These are phyloP conservation scores for Eucalyptus urophylla DNA, from an alignment of 345 rosid genomes.

Conservation along the genomic window DNA sequence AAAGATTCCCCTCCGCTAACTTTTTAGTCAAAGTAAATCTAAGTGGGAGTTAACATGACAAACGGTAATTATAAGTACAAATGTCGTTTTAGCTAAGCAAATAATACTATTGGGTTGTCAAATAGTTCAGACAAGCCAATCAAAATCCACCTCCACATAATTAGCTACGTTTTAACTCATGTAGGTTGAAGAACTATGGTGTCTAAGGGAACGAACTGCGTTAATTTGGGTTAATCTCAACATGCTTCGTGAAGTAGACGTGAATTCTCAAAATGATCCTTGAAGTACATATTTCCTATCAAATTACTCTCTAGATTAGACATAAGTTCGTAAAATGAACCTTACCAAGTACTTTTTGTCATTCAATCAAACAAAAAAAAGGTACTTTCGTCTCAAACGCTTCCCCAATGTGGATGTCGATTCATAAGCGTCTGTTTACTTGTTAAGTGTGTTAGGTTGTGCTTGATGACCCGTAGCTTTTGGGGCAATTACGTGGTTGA, in stretches of 20 bases:
- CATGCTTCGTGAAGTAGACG: background rate
- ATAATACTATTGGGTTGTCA: no score
- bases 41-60: background rate
- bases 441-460: background rate
- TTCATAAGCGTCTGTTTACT: background rate
- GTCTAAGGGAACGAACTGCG: background rate
- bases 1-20: background rate
- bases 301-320: background rate
- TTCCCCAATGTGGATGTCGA: background rate
- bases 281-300: background rate
- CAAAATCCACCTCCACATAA: background rate
- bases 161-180: background rate
- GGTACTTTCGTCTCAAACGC: background rate
- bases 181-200: background rate
- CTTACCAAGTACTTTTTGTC: background rate
- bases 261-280: background rate
- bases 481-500: background rate
- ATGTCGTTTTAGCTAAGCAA: background rate
- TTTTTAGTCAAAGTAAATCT: background rate
- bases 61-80: background rate
- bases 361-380: no score
- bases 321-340: rapidly evolving
- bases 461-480: background rate
- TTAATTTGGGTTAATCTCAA: background rate
- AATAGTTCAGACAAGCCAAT: background rate